Conservation (phyloP, 1,139 yeast genomes). For the Debaryomycetaceae sp. region DNA sequence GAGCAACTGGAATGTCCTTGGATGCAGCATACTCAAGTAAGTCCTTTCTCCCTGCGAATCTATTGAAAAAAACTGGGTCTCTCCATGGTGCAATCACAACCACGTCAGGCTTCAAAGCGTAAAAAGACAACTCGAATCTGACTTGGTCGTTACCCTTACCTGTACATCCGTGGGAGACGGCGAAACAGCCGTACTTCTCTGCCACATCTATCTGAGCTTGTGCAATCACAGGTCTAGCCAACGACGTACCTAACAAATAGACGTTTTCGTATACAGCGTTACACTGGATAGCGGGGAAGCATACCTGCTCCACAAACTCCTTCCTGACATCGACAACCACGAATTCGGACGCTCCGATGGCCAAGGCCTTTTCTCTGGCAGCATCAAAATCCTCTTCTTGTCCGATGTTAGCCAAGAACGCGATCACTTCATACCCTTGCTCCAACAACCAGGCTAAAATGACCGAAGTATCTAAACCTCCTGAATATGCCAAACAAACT, state of each 20-base stretch:
- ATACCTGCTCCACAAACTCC: constrained; percentile 88
- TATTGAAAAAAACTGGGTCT: constrained; percentile 88
- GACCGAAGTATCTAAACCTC: constrained; percentile 97
- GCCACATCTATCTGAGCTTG: constrained; percentile 97
- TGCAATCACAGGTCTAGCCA: constrained; percentile 98
- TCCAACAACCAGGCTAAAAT: constrained; percentile 97
- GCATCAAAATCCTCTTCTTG: constrained; percentile 99
- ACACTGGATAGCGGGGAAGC: constrained; percentile 95
- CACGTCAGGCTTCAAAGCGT: constrained; percentile 96
- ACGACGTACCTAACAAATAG: constrained; percentile 90
- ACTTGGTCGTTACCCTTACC: constrained; percentile 99
- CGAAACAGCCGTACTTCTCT: constrained; percentile 95
- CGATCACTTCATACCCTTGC: constrained; percentile 96
- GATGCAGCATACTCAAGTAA: constrained; percentile 88
- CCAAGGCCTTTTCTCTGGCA: constrained; percentile 92
- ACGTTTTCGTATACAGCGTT: constrained; percentile 98
- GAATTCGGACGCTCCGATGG: constrained; percentile 95
- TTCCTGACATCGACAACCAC: constrained; percentile 92
- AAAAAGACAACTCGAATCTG: constrained; percentile 93
- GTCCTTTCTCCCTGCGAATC: constrained; percentile 97
- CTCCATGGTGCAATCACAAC: constrained; percentile 99
- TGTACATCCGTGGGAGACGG: constrained; percentile 98
- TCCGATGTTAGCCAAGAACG: constrained; percentile 96
- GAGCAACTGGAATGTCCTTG: constrained; percentile 90
- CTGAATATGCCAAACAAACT: constrained; percentile 98